phyloP scores from a whole-genome alignment of 495 filamentous ascomycete genomes.

The Cladorrhinum samala region DNA sequence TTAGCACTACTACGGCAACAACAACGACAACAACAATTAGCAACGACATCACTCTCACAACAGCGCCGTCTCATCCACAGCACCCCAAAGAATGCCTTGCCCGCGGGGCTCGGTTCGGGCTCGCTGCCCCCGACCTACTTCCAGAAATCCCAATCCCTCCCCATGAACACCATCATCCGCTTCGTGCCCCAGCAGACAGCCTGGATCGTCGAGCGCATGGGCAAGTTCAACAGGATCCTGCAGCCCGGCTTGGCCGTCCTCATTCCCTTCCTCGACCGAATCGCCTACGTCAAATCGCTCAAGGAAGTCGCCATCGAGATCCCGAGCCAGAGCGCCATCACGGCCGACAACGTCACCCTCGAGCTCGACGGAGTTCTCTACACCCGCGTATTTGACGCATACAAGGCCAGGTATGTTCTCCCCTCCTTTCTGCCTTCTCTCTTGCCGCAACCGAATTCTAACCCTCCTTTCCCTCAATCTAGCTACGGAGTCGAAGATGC shows the following conservation, averaged over 20 bases:
- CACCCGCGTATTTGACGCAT: slow-evolving; percentile 92
- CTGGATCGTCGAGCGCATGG: slow-evolving; percentile 99
- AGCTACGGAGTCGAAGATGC: slow-evolving; percentile 98
- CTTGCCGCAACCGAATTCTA: slow-evolving; percentile 6
- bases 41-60: not conserved
- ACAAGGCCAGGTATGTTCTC: slow-evolving; percentile 73
- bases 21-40: not conserved
- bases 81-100: slow-evolving; percentile 15
- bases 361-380: slow-evolving; percentile 95
- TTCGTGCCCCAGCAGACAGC: slow-evolving; percentile 99
- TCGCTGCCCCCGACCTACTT: slow-evolving; percentile 49
- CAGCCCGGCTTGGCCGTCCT: slow-evolving; percentile 86
- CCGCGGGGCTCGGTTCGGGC: slow-evolving; percentile 14
- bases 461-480: slow-evolving; percentile 9
- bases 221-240: slow-evolving; percentile 86
- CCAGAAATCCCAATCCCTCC: slow-evolving; percentile 52
- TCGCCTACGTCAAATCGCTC: slow-evolving; percentile 94
- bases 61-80: slow-evolving; percentile 24
- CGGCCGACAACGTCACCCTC: slow-evolving; percentile 94
- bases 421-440: not conserved
- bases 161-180: slow-evolving; percentile 89
- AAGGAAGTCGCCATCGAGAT: slow-evolving; percentile 97
- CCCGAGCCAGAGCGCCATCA: slow-evolving; percentile 89
- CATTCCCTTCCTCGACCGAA: slow-evolving; percentile 87
- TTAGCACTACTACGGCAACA: too few relatives aligned